These are phyloP conservation scores for Plasmopara viticola DNA, from an alignment of 352 stramenopile species.

Conservation along the genomic window DNA sequence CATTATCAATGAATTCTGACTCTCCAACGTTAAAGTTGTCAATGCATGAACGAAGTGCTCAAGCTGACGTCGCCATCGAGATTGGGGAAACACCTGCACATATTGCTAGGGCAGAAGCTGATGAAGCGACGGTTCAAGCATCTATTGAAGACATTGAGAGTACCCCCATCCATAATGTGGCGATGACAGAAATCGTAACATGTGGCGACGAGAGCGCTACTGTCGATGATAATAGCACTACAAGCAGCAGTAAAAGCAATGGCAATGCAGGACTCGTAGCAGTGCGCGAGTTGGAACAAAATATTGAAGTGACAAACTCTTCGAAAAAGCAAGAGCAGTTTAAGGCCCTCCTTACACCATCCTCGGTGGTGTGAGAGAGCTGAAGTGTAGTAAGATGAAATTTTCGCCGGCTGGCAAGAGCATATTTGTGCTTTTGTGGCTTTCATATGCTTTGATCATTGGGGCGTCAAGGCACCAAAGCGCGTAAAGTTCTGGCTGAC, in stretches of 20 bases:
- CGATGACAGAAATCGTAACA: conserved; percentile 25
- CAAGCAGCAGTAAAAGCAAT: conserved; percentile 22
- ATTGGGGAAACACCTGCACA: conserved; percentile 29
- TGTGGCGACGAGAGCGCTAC: conserved; percentile 11
- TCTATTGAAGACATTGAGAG: conserved; percentile 35
- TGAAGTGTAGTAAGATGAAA: conserved; percentile 13
- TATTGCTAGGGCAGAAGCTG: conserved; percentile 8
- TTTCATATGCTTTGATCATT: conserved; percentile 4
- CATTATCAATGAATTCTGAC: too few species aligned
- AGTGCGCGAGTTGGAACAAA: conserved; percentile 11
- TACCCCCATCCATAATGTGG: conserved; percentile 47
- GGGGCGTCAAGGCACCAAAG: conserved; percentile 18
- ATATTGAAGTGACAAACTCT: conserved; percentile 22
- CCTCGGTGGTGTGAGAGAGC: conserved; percentile 51
- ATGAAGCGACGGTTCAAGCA: conserved; percentile 16
- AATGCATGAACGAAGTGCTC: conserved; percentile 27
- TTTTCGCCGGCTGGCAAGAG: conserved; percentile 9
- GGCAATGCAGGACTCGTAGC: conserved; percentile 18
- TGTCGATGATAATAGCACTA: conserved; percentile 28
- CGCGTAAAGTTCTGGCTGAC: conserved; percentile 7
- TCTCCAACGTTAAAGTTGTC: neutral
- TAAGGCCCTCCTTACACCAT: conserved; percentile 40
- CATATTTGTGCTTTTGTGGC: conserved; percentile 1
- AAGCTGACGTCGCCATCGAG: conserved; percentile 32
- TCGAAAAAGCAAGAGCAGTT: conserved; percentile 41